Conservation (phyloP, 2,329 filamentous ascomycete genomes). For the Samsoniella hepiali region DNA sequence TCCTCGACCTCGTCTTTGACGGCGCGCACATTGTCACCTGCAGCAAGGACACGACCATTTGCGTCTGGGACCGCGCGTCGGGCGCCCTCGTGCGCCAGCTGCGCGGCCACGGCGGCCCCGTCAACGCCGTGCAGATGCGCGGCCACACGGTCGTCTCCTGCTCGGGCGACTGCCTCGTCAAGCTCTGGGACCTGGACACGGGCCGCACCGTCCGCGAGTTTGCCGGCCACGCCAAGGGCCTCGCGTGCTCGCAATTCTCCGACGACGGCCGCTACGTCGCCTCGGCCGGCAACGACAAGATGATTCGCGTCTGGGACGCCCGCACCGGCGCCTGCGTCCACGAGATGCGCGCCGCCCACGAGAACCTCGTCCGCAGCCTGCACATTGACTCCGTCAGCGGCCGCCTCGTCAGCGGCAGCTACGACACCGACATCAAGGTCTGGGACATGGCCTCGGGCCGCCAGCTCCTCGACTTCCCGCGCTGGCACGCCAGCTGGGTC, state of each 20-base stretch:
- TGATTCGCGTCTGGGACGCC: slow-evolving; percentile 94
- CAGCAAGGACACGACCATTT: slow-evolving; percentile 92
- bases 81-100: slow-evolving; percentile 74
- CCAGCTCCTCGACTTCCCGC: slow-evolving; percentile 79
- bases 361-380: slow-evolving; percentile 80
- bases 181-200: slow-evolving; percentile 91
- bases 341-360: slow-evolving; percentile 78
- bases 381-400: slow-evolving; percentile 87
- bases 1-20: slow-evolving; percentile 92
- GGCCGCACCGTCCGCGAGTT: slow-evolving; percentile 90
- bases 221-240: slow-evolving; percentile 81
- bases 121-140: slow-evolving; percentile 93
- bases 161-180: slow-evolving; percentile 87
- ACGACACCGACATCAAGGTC: slow-evolving; percentile 93
- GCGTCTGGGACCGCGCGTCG: slow-evolving; percentile 86
- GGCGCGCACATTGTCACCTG: slow-evolving; percentile 91
- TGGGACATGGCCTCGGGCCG: slow-evolving; percentile 81
- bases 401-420: slow-evolving; percentile 85
- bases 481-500: slow-evolving; percentile 97
- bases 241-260: slow-evolving; percentile 94
- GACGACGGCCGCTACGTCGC: slow-evolving; percentile 93
- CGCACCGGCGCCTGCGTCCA: slow-evolving; percentile 81
- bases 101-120: slow-evolving; percentile 81
- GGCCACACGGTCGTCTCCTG: slow-evolving; percentile 91
- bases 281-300: slow-evolving; percentile 90